phyloP scores from a whole-genome alignment of 768 basidiomycete species.

The Lactarius pseudohatsudake region DNA sequence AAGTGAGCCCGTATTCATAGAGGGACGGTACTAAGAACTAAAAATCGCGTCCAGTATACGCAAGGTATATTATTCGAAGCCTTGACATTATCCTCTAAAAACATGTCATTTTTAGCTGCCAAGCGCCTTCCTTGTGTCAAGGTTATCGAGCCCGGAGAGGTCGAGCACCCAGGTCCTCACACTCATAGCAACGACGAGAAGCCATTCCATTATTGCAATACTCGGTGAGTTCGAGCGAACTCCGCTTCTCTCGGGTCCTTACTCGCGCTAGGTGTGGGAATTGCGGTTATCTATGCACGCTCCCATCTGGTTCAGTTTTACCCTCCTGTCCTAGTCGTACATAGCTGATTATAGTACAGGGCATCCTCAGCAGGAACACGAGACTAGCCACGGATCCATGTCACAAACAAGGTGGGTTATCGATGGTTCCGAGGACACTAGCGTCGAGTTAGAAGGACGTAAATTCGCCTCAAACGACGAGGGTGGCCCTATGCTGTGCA shows the following conservation, averaged over 20 bases:
- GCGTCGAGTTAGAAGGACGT: conserved; percentile 53
- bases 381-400: conserved; percentile 65
- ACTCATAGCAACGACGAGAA: conserved; percentile 45
- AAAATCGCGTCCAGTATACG: conserved; percentile 41
- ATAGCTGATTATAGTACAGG: conserved; percentile 37
- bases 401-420: conserved; percentile 55
- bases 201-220: conserved; percentile 55
- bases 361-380: conserved; percentile 58
- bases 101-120: conserved; percentile 37
- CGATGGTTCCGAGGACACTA: conserved; percentile 50
- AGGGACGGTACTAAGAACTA: too few species aligned
- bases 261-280: conserved; percentile 43
- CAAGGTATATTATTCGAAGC: conserved; percentile 42
- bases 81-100: neutral
- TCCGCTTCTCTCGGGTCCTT: neutral
- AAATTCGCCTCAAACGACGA: conserved; percentile 53
- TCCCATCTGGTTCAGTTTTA: conserved; percentile 47
- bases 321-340: neutral
- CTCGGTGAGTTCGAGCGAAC: conserved; percentile 35
- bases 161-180: conserved; percentile 47
- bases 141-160: conserved; percentile 43
- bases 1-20: conserved; percentile 38
- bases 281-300: conserved; percentile 57
- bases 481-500: conserved; percentile 64
- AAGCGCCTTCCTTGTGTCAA: conserved; percentile 52